phyloP scores from a whole-genome alignment of 2,329 filamentous ascomycete genomes.

The Nemania diffusa region DNA sequence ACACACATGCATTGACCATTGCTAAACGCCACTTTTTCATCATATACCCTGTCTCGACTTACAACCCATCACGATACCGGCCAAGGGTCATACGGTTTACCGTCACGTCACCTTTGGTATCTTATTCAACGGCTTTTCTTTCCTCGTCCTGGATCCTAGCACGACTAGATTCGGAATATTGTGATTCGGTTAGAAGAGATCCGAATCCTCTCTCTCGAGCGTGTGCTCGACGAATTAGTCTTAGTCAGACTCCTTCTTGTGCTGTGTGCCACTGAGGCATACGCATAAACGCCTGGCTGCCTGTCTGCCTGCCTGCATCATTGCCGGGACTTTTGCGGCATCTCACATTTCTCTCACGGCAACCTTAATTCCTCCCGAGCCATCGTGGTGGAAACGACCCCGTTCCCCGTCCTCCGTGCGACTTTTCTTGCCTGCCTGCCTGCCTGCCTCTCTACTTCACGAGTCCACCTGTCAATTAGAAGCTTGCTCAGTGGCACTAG shows the following conservation, averaged over 20 bases:
- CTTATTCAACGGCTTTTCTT: slow-evolving; percentile 10
- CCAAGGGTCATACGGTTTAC: slow-evolving; percentile 13
- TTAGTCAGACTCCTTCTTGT: slow-evolving; percentile 32
- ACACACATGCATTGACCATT: neutral
- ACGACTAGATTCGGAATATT: slow-evolving; percentile 16
- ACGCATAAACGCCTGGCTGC: slow-evolving; percentile 21
- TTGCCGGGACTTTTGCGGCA: slow-evolving; percentile 36
- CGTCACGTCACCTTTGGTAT: slow-evolving; percentile 7
- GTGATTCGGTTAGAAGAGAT: slow-evolving; percentile 26
- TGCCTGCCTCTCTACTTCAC: slow-evolving; percentile 11
- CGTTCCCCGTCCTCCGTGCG: slow-evolving; percentile 12
- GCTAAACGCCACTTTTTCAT: neutral
- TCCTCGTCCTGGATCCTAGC: slow-evolving; percentile 11
- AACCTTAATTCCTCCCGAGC: slow-evolving; percentile 36
- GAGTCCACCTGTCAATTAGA: slow-evolving; percentile 14
- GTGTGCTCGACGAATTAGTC: slow-evolving; percentile 23
- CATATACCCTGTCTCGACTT: slow-evolving; percentile 2
- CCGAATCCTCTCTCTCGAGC: slow-evolving; percentile 1
- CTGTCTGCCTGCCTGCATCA: slow-evolving; percentile 25
- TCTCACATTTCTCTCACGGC: slow-evolving; percentile 32
- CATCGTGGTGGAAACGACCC: slow-evolving; percentile 29
- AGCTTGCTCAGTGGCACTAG: slow-evolving; percentile 17
- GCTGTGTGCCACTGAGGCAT: slow-evolving; percentile 25
- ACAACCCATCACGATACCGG: slow-evolving; percentile 18
- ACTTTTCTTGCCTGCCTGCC: slow-evolving; percentile 1